These are phyloP conservation scores for Eragrostis curvula DNA, from an alignment of 176 grass and related monocot genomes.

Conservation along the genomic window DNA sequence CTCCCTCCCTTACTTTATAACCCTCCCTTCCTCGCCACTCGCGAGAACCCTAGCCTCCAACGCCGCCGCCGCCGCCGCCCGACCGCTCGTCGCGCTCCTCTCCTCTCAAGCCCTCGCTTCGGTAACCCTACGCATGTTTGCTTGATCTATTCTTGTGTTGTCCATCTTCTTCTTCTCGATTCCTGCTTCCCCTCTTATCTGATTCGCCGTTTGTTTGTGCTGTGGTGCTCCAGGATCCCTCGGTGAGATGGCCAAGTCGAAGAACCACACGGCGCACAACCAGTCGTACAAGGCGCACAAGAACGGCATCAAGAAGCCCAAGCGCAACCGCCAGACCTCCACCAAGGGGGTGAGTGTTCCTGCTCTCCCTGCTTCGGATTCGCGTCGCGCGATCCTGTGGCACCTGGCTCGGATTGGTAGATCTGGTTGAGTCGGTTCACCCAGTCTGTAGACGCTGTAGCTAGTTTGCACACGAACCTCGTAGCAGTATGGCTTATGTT, in stretches of 20 bases:
- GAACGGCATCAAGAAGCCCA: constrained; percentile 95
- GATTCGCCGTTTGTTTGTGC: neutral
- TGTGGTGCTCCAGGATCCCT: neutral
- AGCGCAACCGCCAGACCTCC: constrained; percentile 74
- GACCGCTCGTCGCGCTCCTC: neutral
- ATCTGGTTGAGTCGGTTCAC: neutral
- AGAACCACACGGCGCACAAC: constrained; percentile 97
- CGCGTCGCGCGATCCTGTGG: neutral
- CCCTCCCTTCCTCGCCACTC: neutral
- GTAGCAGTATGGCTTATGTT: neutral
- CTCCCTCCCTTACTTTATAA: constrained; percentile 15
- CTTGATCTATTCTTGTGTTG: neutral
- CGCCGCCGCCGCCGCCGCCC: constrained; percentile 28
- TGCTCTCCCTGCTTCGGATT: neutral
- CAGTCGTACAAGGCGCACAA: constrained; percentile 86
- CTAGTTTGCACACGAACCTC: neutral
- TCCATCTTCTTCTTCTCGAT: neutral
- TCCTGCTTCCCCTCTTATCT: neutral
- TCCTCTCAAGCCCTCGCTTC: constrained; percentile 16
- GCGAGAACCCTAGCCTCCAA: constrained; percentile 45
- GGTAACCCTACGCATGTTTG: constrained; percentile 16
- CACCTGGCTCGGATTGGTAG: neutral
- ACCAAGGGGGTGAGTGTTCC: constrained; percentile 68
- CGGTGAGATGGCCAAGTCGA: constrained; percentile 81
- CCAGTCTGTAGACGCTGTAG: neutral